A percentile compares a stretch with the other conserved stretches of the same genome.
Conservation (phyloP, 2,329 filamentous ascomycete genomes). For the Verticillium nonalfalfae region DNA sequence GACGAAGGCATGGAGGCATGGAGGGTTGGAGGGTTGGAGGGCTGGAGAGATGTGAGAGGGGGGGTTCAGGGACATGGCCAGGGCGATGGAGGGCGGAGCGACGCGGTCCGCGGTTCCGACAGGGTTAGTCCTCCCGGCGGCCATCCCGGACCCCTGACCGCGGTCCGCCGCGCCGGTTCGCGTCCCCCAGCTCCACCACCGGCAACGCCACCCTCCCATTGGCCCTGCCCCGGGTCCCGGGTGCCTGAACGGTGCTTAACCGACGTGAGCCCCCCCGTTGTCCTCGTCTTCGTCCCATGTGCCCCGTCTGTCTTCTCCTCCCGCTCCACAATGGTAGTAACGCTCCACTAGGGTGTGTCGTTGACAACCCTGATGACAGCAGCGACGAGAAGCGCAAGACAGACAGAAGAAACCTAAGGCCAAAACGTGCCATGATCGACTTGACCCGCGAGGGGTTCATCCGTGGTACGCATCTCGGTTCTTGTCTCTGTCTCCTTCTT, state of each 20-base stretch:
- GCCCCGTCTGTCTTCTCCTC: background rate
- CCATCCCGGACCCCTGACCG: background rate
- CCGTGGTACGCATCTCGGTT: too few relatives aligned
- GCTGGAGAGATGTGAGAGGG: too few relatives aligned
- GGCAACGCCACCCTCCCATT: background rate
- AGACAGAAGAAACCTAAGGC: background rate
- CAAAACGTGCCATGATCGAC: background rate
- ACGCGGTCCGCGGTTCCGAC: background rate
- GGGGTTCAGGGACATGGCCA: background rate
- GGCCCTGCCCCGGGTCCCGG: background rate
- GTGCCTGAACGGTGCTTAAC: background rate
- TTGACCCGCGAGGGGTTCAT: background rate
- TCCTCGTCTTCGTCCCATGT: too few relatives aligned
- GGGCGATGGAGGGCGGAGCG: constrained; percentile 2
- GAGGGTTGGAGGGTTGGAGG: too few relatives aligned
- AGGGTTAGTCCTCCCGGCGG: constrained; percentile 1
- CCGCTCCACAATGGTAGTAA: background rate
- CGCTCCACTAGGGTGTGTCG: background rate
- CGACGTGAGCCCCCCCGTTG: too few relatives aligned
- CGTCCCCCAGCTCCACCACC: background rate
- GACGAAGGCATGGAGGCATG: too few relatives aligned
- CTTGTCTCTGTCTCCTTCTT: too few relatives aligned
- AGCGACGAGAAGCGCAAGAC: background rate
- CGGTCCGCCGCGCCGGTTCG: constrained; percentile 3
- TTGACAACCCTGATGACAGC: too few relatives aligned